Evolutionary conservation across 2,329 filamentous ascomycete species (phyloP).

Genomic region (Diplodia corticola): DNA sequence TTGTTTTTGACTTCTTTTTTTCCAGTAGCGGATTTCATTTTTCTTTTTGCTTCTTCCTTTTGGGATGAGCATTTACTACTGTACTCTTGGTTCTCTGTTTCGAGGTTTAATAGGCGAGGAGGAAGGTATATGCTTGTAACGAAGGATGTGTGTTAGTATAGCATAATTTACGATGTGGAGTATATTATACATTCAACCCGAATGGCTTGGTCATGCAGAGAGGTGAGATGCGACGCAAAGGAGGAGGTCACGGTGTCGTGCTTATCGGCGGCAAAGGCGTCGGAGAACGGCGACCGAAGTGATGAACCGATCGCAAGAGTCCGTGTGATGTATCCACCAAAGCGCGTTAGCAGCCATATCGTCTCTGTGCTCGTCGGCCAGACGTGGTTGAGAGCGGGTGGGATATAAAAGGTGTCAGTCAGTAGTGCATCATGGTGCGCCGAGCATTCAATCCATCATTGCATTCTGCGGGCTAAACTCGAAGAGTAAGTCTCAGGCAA

Average conservation of each 20-base stretch:
- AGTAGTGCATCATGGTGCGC: too few species aligned
- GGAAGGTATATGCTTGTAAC: background rate
- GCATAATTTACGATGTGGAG: background rate
- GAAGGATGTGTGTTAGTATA: background rate
- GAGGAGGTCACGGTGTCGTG: too few species aligned
- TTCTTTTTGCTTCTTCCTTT: background rate
- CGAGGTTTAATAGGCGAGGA: background rate
- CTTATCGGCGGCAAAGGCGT: background rate
- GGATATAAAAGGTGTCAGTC: background rate
- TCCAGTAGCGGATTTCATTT: background rate
- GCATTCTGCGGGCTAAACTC: too few species aligned
- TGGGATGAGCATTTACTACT: background rate
- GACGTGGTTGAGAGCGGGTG: background rate
- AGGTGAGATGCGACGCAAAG: too few species aligned
- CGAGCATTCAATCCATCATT: too few species aligned
- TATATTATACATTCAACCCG: background rate
- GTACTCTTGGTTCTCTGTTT: background rate
- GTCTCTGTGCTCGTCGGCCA: background rate
- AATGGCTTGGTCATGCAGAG: too few species aligned
- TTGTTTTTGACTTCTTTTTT: background rate
- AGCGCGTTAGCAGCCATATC: background rate
- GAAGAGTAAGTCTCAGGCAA: too few species aligned
- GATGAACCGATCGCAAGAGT: background rate
- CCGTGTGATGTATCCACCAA: background rate
- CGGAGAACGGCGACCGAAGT: background rate